phyloP scores from a whole-genome alignment of 2,329 filamentous ascomycete species.

The Colletotrichum trifolii region DNA sequence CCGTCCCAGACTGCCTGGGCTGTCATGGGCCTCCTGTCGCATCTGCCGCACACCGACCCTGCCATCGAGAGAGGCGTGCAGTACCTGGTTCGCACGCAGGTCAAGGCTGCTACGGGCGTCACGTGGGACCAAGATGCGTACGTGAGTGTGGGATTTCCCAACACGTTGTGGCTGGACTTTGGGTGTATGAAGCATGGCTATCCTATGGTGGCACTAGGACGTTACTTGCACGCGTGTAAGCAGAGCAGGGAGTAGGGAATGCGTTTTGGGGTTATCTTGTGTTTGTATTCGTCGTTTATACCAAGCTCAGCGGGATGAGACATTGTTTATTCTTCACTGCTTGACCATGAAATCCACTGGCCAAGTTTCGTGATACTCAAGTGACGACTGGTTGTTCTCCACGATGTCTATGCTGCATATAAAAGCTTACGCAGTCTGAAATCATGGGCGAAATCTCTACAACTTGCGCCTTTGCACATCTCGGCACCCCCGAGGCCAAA shows the following conservation, averaged over 20 bases:
- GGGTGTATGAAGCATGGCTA: slow-evolving; percentile 16
- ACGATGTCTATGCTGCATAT: too few species aligned
- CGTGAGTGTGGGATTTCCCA: slow-evolving; percentile 17
- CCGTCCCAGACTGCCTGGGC: slow-evolving; percentile 18
- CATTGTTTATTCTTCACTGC: too few species aligned
- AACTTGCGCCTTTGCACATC: too few species aligned
- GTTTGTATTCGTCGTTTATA: neutral
- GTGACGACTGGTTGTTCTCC: too few species aligned
- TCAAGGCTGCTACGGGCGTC: neutral
- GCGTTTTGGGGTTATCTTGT: neutral
- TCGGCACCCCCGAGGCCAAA: too few species aligned
- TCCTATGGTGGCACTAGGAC: slow-evolving; percentile 19
- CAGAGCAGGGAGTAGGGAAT: neutral
- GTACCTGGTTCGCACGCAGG: neutral
- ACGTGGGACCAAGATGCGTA: slow-evolving; percentile 25
- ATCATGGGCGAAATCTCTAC: too few species aligned
- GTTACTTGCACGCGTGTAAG: slow-evolving; percentile 21
- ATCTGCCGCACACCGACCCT: neutral
- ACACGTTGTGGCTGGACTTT: slow-evolving; percentile 22
- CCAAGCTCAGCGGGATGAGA: too few species aligned
- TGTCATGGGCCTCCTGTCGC: slow-evolving; percentile 7
- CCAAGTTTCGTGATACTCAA: too few species aligned
- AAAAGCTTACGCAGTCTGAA: too few species aligned
- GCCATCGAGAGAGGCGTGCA: slow-evolving; percentile 14
- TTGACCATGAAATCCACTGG: too few species aligned